Base-by-base conservation (phyloP, 805 yeast genomes). In the Metschnikowia gelsemii region DNA sequence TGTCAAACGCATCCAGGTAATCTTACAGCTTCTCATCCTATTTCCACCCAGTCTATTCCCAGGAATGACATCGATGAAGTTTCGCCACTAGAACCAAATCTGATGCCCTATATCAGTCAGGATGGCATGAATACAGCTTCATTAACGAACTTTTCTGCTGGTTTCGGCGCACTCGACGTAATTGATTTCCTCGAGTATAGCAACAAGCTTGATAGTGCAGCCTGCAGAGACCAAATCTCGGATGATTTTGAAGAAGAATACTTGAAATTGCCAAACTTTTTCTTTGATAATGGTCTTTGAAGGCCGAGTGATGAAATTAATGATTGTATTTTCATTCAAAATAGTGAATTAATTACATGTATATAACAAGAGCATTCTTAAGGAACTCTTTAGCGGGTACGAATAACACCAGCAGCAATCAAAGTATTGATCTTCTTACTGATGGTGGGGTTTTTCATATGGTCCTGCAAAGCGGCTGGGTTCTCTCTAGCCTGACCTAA, bases 391-490 rank as follows among this genome's bases (percentile, higher is more conserved):
- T 62, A 83, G 61, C 96, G 82, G 23, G 96, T 88, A 63, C 96
- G 84, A 58, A 93, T 90, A 42, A 93, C 86, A 64, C 99, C 99
- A 14, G 98, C 96, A 42, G 97, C 96, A 62, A 90, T 84, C 64
- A 93, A 77, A 55, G 85, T 76, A 64, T 85, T 84, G 56, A 93
- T 82, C 79, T 93, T 93, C 64, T 82, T 83, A 59, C 82, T 79
- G 37, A 93, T 86, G 47, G 82, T 95, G 29, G 99, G 98, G 68
- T 93, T 93, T 75, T 80, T 86, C 96, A 93, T 89, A 69, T 93
- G 99, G 57, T 91, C 97, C 63, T 87, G 95, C 55, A 93, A 76
- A 41, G 98, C 98, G 32, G 96, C 96, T 37, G 99, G 99, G 62
- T 93, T 86, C 46, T 80, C 87, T 64, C 84, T 86, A 14, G 98